phyloP scores from a whole-genome alignment of 148 eudicot species.

The Cornus kousa region DNA sequence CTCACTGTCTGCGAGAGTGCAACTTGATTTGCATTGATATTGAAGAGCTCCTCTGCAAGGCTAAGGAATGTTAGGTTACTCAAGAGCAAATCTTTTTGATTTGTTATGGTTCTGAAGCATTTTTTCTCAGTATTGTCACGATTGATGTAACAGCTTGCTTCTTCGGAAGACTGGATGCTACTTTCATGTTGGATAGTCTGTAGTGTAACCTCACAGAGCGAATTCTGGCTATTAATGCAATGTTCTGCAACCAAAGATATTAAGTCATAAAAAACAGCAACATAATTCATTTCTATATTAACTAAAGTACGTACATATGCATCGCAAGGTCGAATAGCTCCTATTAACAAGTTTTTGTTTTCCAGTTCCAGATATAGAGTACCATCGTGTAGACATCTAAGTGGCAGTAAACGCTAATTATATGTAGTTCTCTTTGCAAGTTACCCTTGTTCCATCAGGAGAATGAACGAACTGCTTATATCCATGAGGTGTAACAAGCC shows the following conservation, averaged over 20 bases:
- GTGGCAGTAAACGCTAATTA: background rate
- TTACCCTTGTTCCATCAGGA: background rate
- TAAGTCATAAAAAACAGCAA: background rate
- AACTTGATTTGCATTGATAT: constrained; percentile 23
- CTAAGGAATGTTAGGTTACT: constrained; percentile 38
- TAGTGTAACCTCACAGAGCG: constrained; percentile 2
- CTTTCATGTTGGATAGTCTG: constrained; percentile 10
- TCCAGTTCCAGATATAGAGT: background rate
- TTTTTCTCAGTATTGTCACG: constrained; percentile 2
- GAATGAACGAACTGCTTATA: background rate
- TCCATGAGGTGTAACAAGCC: background rate
- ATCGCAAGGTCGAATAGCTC: background rate
- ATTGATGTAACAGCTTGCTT: constrained; percentile 6
- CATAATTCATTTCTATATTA: background rate
- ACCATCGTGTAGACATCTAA: background rate
- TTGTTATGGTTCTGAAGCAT: constrained; percentile 16
- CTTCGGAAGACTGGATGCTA: constrained; percentile 7
- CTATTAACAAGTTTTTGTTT: background rate
- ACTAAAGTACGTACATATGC: background rate
- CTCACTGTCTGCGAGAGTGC: constrained; percentile 2
- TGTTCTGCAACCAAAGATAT: constrained; percentile 22
- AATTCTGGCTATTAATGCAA: constrained; percentile 11
- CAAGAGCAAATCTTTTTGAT: constrained; percentile 36
- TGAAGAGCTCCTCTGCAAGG: constrained; percentile 42
- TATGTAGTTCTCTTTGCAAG: background rate